Conservation (phyloP, 441 rosid species). For the Mallotus japonicus region DNA sequence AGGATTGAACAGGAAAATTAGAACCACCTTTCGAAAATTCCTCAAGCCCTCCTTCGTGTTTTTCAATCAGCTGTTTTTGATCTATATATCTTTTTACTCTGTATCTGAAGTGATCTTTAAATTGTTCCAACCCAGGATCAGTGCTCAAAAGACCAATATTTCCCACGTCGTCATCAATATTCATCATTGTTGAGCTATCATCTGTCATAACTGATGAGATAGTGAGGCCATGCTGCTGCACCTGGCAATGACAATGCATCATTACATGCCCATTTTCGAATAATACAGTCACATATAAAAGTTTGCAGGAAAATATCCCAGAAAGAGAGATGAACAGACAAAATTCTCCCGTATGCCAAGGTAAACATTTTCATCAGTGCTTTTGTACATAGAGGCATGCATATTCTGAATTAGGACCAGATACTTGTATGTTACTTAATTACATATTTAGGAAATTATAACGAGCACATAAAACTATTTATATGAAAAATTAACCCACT, state of each 20-base stretch:
- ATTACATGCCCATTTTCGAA: not conserved
- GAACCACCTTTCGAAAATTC: slow-evolving; percentile 67
- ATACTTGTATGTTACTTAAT: too few species aligned
- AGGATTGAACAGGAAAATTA: slow-evolving; percentile 5
- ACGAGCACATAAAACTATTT: not conserved
- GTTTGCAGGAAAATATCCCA: not conserved
- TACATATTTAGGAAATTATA: not conserved
- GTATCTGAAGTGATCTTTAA: slow-evolving; percentile 62
- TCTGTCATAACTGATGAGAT: slow-evolving; percentile 49
- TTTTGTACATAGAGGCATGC: too few species aligned
- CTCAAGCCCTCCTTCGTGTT: slow-evolving; percentile 68
- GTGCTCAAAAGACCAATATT: slow-evolving; percentile 44
- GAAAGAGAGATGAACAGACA: not conserved
- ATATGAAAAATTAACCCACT: not conserved
- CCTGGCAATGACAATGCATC: slow-evolving; percentile 28
- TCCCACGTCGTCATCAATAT: slow-evolving; percentile 38
- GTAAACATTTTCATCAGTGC: too few species aligned
- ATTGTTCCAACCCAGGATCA: slow-evolving; percentile 57
- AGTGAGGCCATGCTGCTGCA: slow-evolving; percentile 27
- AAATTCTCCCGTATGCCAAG: not conserved
- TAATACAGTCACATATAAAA: not conserved
- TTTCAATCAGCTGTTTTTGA: slow-evolving; percentile 54
- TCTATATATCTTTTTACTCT: slow-evolving; percentile 52
- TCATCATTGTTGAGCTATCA: slow-evolving; percentile 39
- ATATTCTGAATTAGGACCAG: too few species aligned